Base-by-base conservation (phyloP, 306 rosid genomes). In the Prunus campanulata region DNA sequence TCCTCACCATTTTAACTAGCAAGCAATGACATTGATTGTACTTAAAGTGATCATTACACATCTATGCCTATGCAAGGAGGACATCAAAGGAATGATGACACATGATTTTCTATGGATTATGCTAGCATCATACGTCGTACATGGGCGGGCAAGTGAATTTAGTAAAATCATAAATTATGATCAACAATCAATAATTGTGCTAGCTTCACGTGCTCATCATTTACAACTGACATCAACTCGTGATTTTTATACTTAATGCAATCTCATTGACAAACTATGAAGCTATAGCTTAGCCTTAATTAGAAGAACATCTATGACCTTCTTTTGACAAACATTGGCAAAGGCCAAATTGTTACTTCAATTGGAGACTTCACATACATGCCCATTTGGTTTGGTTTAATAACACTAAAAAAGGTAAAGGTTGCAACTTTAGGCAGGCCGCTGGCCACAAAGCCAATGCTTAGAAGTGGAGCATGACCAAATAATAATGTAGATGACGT, bases 381-480 rank as follows among this genome's bases (percentile, higher is more conserved):
- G 2, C 29, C 54, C 32, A 63, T 52, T 61, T 49, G 42, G 64
- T 57, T 70, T 78, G 70, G 73, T 35, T 62, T 46, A 13, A 61
- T 20, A 15, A 22, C 64, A 80, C 74, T 74, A 15, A 49, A 65
- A 66, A 65, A 66, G 59, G 68, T 6, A 9, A 63, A 12, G 32
- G 52, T 48, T 15, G 7, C 12, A 62, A 56, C 13, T 24, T 50
- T 66, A 55, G 44, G 82, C 69, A 55, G 71, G 25, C n/a, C 47
- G 71, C 22, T 29, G 63, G 46, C n/a, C 39, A 68, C 16, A 11
- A 48, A 12, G 39, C 18, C 66, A 24, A 15, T 47, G 68, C 70
- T 76, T 24, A 35, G 42, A 69, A 74, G 49, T 44, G 71, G 61
- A 84, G 29, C 54, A 2, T 46, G 57, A 66, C 78, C 79, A 77